phyloP scores from a whole-genome alignment of 257 asterid genomes.

The Verbena officinalis region DNA sequence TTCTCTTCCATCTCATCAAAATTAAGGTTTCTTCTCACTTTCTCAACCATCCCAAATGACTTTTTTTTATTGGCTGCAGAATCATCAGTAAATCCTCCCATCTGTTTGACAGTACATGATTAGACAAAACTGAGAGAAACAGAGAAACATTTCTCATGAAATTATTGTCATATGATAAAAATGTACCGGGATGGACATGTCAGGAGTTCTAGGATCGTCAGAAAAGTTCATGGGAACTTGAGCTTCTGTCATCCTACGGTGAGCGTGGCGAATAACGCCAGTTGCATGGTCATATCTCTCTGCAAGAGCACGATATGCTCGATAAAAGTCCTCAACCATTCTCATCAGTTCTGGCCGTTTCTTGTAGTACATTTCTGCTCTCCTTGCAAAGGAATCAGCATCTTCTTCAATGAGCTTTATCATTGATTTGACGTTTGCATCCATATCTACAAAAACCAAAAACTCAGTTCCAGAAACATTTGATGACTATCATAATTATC shows the following conservation, averaged over 20 bases:
- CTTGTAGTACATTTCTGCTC: slow-evolving; percentile 99
- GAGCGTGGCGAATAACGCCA: slow-evolving; percentile 95
- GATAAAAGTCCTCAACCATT: slow-evolving; percentile 85
- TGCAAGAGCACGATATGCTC: slow-evolving; percentile 97
- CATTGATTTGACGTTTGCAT: slow-evolving; percentile 85
- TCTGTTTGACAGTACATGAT: slow-evolving; percentile 48
- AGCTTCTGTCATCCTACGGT: slow-evolving; percentile 84
- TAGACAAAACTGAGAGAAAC: slow-evolving; percentile 21
- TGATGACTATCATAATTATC: background rate
- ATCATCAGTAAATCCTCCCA: slow-evolving; percentile 52
- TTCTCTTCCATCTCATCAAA: slow-evolving; percentile 64
- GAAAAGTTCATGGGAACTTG: slow-evolving; percentile 59
- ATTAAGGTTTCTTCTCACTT: slow-evolving; percentile 76
- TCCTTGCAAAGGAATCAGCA: slow-evolving; percentile 96
- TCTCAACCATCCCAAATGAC: slow-evolving; percentile 45
- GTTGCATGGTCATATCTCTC: slow-evolving; percentile 98
- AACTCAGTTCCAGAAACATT: too few relatives aligned
- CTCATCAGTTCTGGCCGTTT: slow-evolving; percentile 99
- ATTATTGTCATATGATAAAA: slow-evolving; percentile 33
- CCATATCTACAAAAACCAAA: slow-evolving; percentile 69
- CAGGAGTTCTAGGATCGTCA: slow-evolving; percentile 71
- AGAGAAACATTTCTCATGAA: slow-evolving; percentile 32
- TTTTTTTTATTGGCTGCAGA: slow-evolving; percentile 43
- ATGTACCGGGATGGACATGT: slow-evolving; percentile 45
- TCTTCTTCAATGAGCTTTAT: slow-evolving; percentile 96